A percentile compares a stretch with the other conserved stretches of the same genome.
Conservation (phyloP, 805 yeast species). For the Kodamaea lidongshanica region DNA sequence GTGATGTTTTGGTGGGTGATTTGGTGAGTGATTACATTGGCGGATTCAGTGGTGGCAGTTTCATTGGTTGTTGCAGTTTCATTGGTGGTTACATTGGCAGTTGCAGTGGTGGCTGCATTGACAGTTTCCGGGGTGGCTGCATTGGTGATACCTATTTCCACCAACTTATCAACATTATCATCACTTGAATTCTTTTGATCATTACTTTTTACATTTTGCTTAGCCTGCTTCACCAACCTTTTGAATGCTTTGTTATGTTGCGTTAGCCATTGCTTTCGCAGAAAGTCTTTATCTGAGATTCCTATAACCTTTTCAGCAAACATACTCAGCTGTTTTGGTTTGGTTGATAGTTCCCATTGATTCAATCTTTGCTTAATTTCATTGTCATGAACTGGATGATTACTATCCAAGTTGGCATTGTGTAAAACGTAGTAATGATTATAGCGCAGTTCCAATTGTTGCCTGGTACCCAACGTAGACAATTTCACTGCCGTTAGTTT, state of each 20-base stretch:
- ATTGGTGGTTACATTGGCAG: no score
- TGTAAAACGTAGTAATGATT: constrained; percentile 70
- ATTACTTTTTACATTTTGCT: background rate
- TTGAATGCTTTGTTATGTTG: constrained; percentile 36
- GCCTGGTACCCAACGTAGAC: constrained; percentile 57
- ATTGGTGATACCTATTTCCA: no score
- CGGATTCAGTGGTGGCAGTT: no score
- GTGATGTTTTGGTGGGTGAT: no score
- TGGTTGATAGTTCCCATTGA: constrained; percentile 54
- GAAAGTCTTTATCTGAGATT: constrained; percentile 43
- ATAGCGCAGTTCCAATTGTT: constrained; percentile 61
- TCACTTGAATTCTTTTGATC: background rate
- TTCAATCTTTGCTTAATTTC: constrained; percentile 50
- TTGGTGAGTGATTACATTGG: no score
- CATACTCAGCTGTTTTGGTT: constrained; percentile 4
- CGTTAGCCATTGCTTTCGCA: constrained; percentile 38
- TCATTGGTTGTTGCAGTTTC: no score
- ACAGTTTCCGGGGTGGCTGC: no score
- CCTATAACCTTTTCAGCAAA: constrained; percentile 11
- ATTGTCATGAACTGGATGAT: constrained; percentile 53
- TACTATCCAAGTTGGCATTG: constrained; percentile 77
- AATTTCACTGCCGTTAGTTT: constrained; percentile 50
- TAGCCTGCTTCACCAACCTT: constrained; percentile 33
- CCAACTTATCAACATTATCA: no score
- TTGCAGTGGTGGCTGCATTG: no score